Evolutionary conservation across 805 yeast species (phyloP), one percentile per base, ranked within the genome.

Genomic region (Lipomyces spencermartinsiae): DNA sequence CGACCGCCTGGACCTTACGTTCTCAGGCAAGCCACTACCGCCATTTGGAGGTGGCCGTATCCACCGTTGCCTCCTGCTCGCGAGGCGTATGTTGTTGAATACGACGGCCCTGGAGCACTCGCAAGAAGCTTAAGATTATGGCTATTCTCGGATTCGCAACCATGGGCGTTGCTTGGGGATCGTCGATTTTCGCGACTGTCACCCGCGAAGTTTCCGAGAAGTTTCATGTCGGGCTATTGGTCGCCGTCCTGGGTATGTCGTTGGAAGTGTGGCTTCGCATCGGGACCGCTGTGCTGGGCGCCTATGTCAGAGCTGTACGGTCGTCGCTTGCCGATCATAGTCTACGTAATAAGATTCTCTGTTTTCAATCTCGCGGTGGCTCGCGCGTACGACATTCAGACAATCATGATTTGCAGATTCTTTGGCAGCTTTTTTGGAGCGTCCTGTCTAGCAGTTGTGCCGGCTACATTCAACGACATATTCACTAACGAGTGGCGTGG

Each of bases 211-310:
- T 35, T 37, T 77, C 84, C 71, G 80, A 72, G 59, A 78, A 83
- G 54, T 93, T 78, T 78, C 85, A 85, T 67, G 87, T 93, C 59
- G 89, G 90, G 56, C 70, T 75, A 6, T 90, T 87, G 10, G 93
- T 88, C n/a, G 89, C 90, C 14, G 84, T 91, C 29, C 82, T 94
- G 59, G 90, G 92, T 65, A 84, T 92, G 12, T 87, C 97, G 0
- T 82, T 93, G 31, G 94, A 86, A 74, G 97, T 93, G 19, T 78
- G 98, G 98, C 14, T 94, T 93, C 79, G 98, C 97, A 0, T 84
- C 92, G 0, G 97, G 98, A 19, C 98, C 98, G 3, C 82, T 93
- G 62, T 75, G 92, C 51, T 93, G 95, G 92, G 97, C 95, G 31
- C 97, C 97, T 3, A 76, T 90, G 43, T 89, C 94, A 16, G 97